Evolutionary conservation across 495 filamentous ascomycete species (phyloP).

Genomic region (Pyrenula aspistea): DNA sequence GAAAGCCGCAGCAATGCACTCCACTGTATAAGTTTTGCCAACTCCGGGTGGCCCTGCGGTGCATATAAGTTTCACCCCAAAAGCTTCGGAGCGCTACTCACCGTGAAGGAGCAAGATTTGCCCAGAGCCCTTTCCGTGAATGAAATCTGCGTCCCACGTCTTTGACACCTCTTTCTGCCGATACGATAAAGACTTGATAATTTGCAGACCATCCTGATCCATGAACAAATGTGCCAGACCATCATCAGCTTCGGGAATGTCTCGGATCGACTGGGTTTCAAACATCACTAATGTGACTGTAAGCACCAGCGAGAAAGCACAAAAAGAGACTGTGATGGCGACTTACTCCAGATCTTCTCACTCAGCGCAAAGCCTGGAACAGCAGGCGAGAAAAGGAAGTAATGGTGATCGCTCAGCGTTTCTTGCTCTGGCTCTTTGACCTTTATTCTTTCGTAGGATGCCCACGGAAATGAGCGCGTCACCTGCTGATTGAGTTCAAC

Average conservation of each 20-base stretch:
- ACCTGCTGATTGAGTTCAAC: neutral
- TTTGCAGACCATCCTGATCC: neutral
- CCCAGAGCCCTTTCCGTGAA: constrained; percentile 14
- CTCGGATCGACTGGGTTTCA: neutral
- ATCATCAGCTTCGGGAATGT: neutral
- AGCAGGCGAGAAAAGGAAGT: neutral
- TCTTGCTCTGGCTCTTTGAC: neutral
- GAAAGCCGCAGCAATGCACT: constrained; percentile 12
- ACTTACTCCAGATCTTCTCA: neutral
- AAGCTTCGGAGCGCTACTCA: neutral
- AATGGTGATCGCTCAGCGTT: neutral
- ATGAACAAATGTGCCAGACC: neutral
- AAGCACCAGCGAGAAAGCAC: neutral
- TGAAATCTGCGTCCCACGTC: constrained; percentile 8
- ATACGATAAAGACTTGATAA: neutral
- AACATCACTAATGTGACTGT: neutral
- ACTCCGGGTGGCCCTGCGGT: constrained; percentile 4
- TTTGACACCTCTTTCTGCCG: neutral
- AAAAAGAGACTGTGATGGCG: neutral
- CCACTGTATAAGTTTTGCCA: neutral
- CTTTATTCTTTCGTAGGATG: neutral
- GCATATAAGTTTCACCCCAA: constrained; percentile 12
- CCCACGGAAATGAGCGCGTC: neutral
- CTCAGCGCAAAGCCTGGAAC: neutral
- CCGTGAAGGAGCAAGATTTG: constrained; percentile 13